Base-by-base conservation (phyloP, 129 eudicot species). In the Arctium lappa region DNA sequence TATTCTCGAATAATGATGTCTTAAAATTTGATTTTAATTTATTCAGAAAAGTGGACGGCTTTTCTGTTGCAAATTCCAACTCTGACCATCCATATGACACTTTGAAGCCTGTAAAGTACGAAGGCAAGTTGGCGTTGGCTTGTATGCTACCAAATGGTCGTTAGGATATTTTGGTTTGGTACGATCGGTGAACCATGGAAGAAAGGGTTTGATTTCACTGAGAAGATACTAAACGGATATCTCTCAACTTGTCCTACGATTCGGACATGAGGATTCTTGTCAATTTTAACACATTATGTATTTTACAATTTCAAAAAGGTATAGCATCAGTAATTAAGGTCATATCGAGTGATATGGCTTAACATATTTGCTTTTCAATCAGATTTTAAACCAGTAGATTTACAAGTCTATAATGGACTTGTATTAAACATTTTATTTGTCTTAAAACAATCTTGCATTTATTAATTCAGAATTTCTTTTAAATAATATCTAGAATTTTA, bases 131-230 rank as follows among this genome's bases (percentile, higher is more conserved):
- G 69, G 80, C 50, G 2, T 40, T 63, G 6, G 37, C 30, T 9
- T 53, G 74, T 30, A 81, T 53, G 80, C 68, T 5, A 12, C 1
- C 37, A 18, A 37, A 60, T 27, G 73, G 33, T 72, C 8, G 32
- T 60, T 73, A 40, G 73, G 73, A 81, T 32, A 73, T 73, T 29
- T 81, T 79, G 84, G 72, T 22, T 81, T 73, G 65, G 8, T 38
- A 65, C 0, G 38, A 12, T 2, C 7, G 12, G n/a, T 60, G 11
- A 38, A 74, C 5, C 16, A 36, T 74, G 65, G 73, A 50, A 81
- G 68, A 81, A 74, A 10, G 30, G 38, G 15, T 29, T 36, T 39
- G 73, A 53, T 12, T 36, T 42, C 10, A 12, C 10, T 3, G 8
- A 42, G 80, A 44, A 50, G 84, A 27, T 62, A 10, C 2, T 2